Evolutionary conservation across 768 basidiomycete genomes (phyloP).

Genomic region (Tylopilus sp.): DNA sequence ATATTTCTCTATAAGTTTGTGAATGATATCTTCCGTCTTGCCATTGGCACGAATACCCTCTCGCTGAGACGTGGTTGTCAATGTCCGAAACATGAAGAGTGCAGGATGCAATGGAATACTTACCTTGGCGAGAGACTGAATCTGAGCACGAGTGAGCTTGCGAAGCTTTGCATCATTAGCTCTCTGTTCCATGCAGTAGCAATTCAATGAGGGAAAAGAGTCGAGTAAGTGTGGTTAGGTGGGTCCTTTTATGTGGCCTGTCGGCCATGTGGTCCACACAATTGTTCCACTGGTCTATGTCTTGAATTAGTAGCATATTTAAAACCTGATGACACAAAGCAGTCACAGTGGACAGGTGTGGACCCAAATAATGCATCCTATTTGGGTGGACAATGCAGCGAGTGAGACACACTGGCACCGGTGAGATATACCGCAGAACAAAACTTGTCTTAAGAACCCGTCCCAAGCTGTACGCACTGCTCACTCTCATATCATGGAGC

Average conservation of each 20-base stretch:
- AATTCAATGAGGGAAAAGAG: neutral
- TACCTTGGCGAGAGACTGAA: constrained; percentile 29
- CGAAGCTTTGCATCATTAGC: constrained; percentile 21
- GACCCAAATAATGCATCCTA: too few species aligned
- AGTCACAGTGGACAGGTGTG: too few species aligned
- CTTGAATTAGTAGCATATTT: too few species aligned
- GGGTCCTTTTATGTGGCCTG: neutral
- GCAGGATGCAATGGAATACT: neutral
- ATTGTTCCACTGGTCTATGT: too few species aligned
- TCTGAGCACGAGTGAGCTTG: constrained; percentile 16
- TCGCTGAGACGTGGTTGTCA: constrained; percentile 14
- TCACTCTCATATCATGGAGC: neutral
- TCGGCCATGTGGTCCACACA: neutral
- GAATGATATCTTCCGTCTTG: constrained; percentile 30
- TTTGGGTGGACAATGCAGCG: neutral
- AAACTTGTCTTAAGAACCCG: constrained; percentile 6
- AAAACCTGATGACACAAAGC: too few species aligned
- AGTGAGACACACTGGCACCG: neutral
- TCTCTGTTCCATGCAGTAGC: neutral
- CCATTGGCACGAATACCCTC: constrained; percentile 25
- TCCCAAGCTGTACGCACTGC: constrained; percentile 9
- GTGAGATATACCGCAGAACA: neutral
- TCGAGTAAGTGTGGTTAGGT: neutral
- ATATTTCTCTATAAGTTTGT: constrained; percentile 21
- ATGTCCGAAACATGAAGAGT: neutral